Evolutionary conservation across 164 flowering plant species (phyloP).

Genomic region (Aristolochia californica): DNA sequence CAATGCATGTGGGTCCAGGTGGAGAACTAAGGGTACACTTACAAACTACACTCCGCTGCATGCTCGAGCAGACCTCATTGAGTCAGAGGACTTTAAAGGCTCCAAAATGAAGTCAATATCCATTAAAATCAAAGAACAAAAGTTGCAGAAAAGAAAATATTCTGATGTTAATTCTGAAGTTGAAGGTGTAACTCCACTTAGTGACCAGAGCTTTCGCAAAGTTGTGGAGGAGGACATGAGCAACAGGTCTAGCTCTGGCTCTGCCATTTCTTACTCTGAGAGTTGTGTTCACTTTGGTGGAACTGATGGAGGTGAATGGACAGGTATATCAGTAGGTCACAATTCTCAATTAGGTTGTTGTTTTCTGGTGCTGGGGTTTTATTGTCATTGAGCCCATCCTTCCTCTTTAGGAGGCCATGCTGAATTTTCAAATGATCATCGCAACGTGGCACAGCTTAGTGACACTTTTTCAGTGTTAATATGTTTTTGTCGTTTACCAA

Average conservation of each 20-base stretch:
- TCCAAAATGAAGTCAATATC: conserved; percentile 43
- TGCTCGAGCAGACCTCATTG: conserved; percentile 66
- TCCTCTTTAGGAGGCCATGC: too few relatives aligned
- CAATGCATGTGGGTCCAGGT: conserved; percentile 98
- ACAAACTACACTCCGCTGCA: conserved; percentile 90
- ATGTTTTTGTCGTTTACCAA: too few relatives aligned
- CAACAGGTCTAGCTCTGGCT: conserved; percentile 91
- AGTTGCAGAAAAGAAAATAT: conserved; percentile 52
- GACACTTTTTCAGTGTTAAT: too few relatives aligned
- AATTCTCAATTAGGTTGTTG: neutral
- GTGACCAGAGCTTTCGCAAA: conserved; percentile 36
- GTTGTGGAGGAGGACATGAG: conserved; percentile 75
- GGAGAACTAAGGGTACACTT: conserved; percentile 97
- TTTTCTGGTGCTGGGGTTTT: too few relatives aligned
- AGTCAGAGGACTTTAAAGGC: conserved; percentile 41
- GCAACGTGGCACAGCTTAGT: too few relatives aligned
- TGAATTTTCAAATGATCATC: too few relatives aligned
- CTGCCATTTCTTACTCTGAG: conserved; percentile 90
- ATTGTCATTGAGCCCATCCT: too few relatives aligned
- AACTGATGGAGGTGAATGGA: conserved; percentile 77
- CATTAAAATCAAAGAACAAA: conserved; percentile 50
- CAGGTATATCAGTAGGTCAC: conserved; percentile 36
- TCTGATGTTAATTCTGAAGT: conserved; percentile 21
- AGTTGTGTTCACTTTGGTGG: conserved; percentile 73
- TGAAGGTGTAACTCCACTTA: conserved; percentile 24